These are phyloP conservation scores for Mitragyna speciosa DNA, from an alignment of 257 asterid genomes.

Conservation along the genomic window DNA sequence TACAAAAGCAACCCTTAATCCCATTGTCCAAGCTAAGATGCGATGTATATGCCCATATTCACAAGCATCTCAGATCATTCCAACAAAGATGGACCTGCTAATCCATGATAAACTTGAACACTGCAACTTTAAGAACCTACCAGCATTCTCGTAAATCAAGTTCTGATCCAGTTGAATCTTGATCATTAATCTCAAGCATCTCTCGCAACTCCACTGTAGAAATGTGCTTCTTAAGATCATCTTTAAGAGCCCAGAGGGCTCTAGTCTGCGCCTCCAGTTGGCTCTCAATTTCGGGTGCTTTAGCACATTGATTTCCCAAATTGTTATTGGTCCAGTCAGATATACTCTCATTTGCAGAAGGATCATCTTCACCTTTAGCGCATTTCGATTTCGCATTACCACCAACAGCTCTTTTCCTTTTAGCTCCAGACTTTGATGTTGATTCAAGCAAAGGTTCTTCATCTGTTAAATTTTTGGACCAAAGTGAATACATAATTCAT, in stretches of 20 bases:
- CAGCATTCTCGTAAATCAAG: constrained; percentile 81
- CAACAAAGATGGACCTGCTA: not conserved
- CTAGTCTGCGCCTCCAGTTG: constrained; percentile 71
- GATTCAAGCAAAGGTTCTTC: constrained; percentile 43
- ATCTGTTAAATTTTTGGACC: constrained; percentile 41
- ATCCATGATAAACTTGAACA: not conserved
- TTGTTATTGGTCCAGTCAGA: constrained; percentile 24
- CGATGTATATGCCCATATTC: not conserved
- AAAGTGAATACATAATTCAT: constrained; percentile 23
- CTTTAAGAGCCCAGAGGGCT: constrained; percentile 82
- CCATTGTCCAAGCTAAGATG: not conserved
- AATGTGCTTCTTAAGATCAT: constrained; percentile 81
- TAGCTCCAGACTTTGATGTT: constrained; percentile 52
- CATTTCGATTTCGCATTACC: constrained; percentile 48
- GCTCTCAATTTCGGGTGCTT: constrained; percentile 42
- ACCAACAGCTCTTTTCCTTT: constrained; percentile 59
- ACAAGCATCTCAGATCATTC: not conserved
- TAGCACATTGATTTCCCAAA: constrained; percentile 32
- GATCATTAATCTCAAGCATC: constrained; percentile 88
- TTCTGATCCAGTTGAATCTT: constrained; percentile 82
- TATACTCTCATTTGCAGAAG: constrained; percentile 34
- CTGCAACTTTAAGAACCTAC: constrained; percentile 34
- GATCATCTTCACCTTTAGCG: constrained; percentile 49
- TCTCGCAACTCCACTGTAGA: constrained; percentile 70
- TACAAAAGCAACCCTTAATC: not conserved